A percentile compares a stretch with the other conserved stretches of the same genome.
These are phyloP conservation scores for Cercospora canescens DNA, from an alignment of 2,329 filamentous ascomycete species.

Conservation along the genomic window DNA sequence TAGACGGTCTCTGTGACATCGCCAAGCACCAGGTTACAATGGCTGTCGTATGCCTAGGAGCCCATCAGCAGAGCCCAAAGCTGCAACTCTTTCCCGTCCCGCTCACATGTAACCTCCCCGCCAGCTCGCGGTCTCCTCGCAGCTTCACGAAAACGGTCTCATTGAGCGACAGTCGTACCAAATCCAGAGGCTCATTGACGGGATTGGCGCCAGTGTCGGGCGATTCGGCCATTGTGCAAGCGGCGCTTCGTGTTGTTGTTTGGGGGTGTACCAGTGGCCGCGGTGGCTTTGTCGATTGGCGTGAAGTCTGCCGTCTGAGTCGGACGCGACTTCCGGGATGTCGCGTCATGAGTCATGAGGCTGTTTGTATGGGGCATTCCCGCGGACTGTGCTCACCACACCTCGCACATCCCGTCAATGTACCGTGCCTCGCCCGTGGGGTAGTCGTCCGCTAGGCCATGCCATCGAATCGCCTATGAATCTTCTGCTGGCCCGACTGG, in stretches of 20 bases:
- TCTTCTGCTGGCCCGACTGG: conserved; percentile 27
- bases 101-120: conserved; percentile 88
- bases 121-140: conserved; percentile 90
- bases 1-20: conserved; percentile 98
- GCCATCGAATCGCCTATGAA: conserved; percentile 24
- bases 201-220: conserved; percentile 60
- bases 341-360: background rate
- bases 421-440: conserved; percentile 20
- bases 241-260: background rate
- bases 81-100: background rate
- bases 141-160: conserved; percentile 98
- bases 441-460: conserved; percentile 15
- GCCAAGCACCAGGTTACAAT: conserved; percentile 94
- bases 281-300: background rate
- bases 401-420: background rate
- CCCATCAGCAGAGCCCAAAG: conserved; percentile 13
- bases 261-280: background rate
- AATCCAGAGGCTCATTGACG: conserved; percentile 88
- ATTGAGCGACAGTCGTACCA: conserved; percentile 90
- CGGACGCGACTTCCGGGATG: too few relatives aligned
- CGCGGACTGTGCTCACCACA: background rate
- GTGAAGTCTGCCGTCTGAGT: background rate
- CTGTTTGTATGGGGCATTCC: background rate
- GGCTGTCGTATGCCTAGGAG: conserved; percentile 88
- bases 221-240: conserved; percentile 71